Percentiles rank a stretch among this genome's conserved stretches.
Conservation (phyloP, 2,329 filamentous ascomycete species). For the Conoideocrella luteorostrata region DNA sequence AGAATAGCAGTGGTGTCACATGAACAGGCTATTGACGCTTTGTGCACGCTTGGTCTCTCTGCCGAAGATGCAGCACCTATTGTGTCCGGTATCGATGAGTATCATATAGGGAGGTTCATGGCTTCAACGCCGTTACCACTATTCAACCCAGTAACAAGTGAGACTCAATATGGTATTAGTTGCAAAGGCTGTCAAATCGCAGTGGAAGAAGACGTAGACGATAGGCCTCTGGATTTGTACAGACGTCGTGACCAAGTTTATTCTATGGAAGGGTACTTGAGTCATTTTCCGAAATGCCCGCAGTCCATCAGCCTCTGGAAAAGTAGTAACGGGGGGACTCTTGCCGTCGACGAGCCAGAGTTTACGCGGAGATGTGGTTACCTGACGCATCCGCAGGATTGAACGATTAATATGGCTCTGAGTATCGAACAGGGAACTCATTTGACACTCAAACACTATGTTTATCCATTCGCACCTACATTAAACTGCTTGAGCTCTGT, state of each 20-base stretch:
- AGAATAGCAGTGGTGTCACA: neutral
- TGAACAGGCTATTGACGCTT: conserved; percentile 2
- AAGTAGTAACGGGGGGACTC: neutral
- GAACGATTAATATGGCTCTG: no score
- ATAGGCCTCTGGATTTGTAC: neutral
- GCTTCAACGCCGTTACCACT: conserved; percentile 2
- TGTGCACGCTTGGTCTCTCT: conserved; percentile 2
- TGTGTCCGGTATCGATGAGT: neutral
- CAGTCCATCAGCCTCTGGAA: conserved; percentile 2
- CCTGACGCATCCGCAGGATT: no score
- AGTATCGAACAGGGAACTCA: no score
- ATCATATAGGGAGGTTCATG: neutral
- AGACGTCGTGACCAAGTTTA: neutral
- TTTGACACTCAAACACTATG: no score
- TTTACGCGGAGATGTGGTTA: no score
- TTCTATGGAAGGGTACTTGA: conserved; percentile 1
- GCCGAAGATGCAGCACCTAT: neutral
- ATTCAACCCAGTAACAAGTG: neutral
- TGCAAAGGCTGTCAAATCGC: conserved; percentile 5
- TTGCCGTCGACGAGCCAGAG: no score
- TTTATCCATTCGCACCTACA: no score
- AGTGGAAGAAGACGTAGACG: conserved; percentile 1
- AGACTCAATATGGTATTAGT: neutral
- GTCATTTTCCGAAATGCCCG: conserved; percentile 3
- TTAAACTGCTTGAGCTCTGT: no score